Conservation (phyloP, 345 rosid genomes). For the Eucalyptus tenuipes region DNA sequence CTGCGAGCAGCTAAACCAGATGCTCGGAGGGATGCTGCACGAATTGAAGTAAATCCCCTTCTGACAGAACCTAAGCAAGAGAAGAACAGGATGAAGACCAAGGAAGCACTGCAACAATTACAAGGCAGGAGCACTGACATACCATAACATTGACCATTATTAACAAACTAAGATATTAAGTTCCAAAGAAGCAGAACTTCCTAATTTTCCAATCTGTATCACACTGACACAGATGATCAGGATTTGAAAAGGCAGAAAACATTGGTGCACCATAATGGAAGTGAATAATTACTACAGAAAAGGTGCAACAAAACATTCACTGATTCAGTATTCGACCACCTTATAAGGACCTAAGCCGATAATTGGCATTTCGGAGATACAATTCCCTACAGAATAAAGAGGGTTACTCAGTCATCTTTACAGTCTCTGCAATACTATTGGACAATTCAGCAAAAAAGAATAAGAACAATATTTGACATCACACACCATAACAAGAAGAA, state of each 20-base stretch:
- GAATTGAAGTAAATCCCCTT: constrained; percentile 56
- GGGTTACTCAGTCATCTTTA: not conserved
- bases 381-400: not conserved
- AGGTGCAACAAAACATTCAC: not conserved
- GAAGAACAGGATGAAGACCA: not conserved
- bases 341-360: not conserved
- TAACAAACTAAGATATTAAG: not conserved
- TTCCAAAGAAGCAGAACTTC: not conserved
- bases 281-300: not conserved
- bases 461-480: not conserved
- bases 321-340: not conserved
- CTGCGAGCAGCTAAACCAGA: constrained; percentile 47
- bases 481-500: not conserved
- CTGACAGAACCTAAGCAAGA: constrained; percentile 18
- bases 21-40: constrained; percentile 59
- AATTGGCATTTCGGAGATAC: not conserved
- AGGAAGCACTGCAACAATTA: not conserved
- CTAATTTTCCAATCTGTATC: not conserved
- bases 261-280: not conserved
- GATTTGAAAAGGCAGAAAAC: not conserved
- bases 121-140: not conserved
- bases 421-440: not conserved
- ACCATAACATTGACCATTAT: not conserved
- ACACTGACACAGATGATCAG: not conserved
- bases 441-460: not conserved